Conservation (phyloP, 805 yeast genomes). For the Saturnispora quitensis region DNA sequence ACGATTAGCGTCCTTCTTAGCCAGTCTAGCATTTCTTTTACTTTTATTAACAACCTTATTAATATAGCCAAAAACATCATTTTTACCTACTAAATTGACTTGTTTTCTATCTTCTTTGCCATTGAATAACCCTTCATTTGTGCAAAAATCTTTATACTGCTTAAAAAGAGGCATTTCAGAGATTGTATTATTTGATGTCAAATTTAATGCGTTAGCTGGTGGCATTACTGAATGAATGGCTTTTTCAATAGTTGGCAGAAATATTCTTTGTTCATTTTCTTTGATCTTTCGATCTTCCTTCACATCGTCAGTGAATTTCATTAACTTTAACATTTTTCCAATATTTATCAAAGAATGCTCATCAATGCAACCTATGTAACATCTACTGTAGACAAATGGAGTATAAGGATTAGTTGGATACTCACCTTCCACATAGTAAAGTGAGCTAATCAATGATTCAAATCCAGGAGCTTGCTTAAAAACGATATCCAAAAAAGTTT, state of each 20-base stretch:
- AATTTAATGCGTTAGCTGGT: background rate
- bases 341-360: constrained; percentile 23
- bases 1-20: background rate
- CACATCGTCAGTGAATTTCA: constrained; percentile 20
- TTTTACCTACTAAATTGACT: background rate
- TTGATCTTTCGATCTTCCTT: background rate
- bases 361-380: constrained; percentile 31
- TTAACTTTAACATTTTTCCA: constrained; percentile 18
- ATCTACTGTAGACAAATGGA: constrained; percentile 32
- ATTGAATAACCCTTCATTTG: background rate
- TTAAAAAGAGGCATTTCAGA: constrained; percentile 9
- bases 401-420: constrained; percentile 32
- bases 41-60: background rate
- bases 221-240: constrained; percentile 29
- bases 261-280: constrained; percentile 7
- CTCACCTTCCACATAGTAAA: constrained; percentile 35
- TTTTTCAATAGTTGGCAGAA: constrained; percentile 29
- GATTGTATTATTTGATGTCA: constrained; percentile 12
- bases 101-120: background rate
- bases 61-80: background rate
- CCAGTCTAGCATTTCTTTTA: background rate
- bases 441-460: constrained; percentile 2
- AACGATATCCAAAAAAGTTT: constrained; percentile 18
- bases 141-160: constrained; percentile 8
- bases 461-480: constrained; percentile 1